A percentile compares a stretch with the other conserved stretches of the same genome.
Evolutionary conservation across 78 protist species (phyloP).

Genomic region (Dictyostelium firmibasis): DNA sequence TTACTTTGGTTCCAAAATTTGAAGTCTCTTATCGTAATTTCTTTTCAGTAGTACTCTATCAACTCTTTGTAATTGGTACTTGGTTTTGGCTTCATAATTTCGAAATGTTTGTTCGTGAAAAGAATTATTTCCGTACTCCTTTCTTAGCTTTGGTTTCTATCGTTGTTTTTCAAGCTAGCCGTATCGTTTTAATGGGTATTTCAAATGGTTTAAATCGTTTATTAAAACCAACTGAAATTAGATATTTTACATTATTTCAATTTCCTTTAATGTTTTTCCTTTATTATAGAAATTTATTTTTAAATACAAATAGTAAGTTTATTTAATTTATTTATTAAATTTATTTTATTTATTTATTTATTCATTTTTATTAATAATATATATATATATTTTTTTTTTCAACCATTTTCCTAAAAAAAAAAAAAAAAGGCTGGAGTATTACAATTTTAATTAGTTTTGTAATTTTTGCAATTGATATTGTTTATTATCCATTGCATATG

Average conservation of each 20-base stretch:
- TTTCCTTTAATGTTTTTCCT: constrained; percentile 74
- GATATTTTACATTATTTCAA: constrained; percentile 59
- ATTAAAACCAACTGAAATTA: constrained; percentile 34
- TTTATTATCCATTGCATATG: constrained; percentile 64
- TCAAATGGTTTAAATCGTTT: constrained; percentile 47
- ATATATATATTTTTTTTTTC: background rate
- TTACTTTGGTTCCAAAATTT: constrained; percentile 31
- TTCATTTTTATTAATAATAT: background rate
- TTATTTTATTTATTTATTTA: background rate
- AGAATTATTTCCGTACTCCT: constrained; percentile 28
- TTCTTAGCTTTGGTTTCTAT: constrained; percentile 22
- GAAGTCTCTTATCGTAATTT: constrained; percentile 37
- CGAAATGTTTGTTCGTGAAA: constrained; percentile 24
- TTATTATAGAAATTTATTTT: constrained; percentile 54
- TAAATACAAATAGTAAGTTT: constrained; percentile 55
- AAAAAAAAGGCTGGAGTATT: constrained; percentile 30
- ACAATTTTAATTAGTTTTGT: constrained; percentile 51
- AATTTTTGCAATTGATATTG: constrained; percentile 39
- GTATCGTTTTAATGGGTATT: constrained; percentile 47
- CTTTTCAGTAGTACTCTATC: constrained; percentile 13
- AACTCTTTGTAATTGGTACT: constrained; percentile 44
- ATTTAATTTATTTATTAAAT: too few species aligned
- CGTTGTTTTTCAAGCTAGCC: constrained; percentile 27
- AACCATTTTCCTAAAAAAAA: too few species aligned
- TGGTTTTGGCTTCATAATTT: constrained; percentile 71